phyloP scores from a whole-genome alignment of 768 basidiomycete species.

The Dentipellis sp. region DNA sequence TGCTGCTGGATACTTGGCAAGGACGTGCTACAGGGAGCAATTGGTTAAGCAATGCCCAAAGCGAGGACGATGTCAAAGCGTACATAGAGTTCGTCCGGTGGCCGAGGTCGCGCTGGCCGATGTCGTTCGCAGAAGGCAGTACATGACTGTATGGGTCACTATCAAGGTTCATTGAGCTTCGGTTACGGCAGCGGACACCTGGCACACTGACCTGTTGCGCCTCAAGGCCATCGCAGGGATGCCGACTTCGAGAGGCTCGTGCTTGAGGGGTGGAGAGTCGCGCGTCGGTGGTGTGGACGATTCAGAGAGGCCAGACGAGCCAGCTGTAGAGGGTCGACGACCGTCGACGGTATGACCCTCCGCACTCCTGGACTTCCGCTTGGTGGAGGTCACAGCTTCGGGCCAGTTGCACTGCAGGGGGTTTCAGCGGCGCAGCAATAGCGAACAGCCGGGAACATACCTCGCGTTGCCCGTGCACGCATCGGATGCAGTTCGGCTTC shows the following conservation, averaged over 20 bases:
- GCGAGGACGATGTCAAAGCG: neutral
- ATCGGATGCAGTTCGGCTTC: conserved; percentile 81
- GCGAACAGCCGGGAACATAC: conserved; percentile 31
- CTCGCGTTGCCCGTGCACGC: conserved; percentile 77
- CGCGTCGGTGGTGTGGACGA: conserved; percentile 65
- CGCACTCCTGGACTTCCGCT: conserved; percentile 41
- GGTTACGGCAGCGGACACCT: no score
- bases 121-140: neutral
- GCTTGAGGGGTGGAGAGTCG: conserved; percentile 52
- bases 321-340: conserved; percentile 59
- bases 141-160: neutral
- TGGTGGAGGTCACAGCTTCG: conserved; percentile 61
- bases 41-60: no score
- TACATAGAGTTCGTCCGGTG: neutral
- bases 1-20: no score
- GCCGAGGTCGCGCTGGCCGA: neutral
- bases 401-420: conserved; percentile 69
- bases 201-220: conserved; percentile 28
- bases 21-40: no score
- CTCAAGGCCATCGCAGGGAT: conserved; percentile 29
- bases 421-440: neutral
- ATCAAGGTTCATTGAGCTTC: no score
- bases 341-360: conserved; percentile 38
- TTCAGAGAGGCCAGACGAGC: conserved; percentile 64
- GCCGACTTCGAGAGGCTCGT: conserved; percentile 30